Conservation (phyloP, 192 early-diverging fungal species). For the Podochytrium sp. region DNA sequence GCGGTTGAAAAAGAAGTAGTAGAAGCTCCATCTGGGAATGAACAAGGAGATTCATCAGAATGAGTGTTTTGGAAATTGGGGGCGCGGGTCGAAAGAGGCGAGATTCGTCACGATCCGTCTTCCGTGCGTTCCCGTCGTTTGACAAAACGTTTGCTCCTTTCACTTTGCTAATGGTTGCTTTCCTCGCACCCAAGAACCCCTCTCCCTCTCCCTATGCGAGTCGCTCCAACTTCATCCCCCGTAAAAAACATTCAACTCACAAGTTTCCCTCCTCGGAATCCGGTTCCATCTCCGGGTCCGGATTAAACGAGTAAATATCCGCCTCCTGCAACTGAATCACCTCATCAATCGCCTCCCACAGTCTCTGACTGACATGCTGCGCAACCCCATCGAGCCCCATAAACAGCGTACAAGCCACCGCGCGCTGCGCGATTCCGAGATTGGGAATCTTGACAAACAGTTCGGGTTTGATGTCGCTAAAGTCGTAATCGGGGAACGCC, state of each 20-base stretch:
- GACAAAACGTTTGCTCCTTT: background rate
- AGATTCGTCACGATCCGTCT: too few species aligned
- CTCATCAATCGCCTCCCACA: conserved; percentile 90
- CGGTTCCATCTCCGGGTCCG: conserved; percentile 86
- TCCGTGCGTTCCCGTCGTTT: too few species aligned
- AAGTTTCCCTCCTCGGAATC: conserved; percentile 87
- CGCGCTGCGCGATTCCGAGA: conserved; percentile 73
- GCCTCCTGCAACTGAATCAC: conserved; percentile 81
- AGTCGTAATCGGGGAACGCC: conserved; percentile 96
- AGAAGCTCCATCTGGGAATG: conserved; percentile 83
- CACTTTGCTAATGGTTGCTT: too few species aligned
- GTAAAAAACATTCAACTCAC: conserved; percentile 48
- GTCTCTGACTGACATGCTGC: conserved; percentile 50
- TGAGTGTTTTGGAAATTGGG: too few species aligned
- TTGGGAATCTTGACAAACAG: conserved; percentile 80
- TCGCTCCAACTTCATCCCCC: too few species aligned
- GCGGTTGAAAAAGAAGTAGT: conserved; percentile 97
- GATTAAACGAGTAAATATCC: conserved; percentile 90
- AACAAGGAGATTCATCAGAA: too few species aligned
- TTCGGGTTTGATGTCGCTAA: conserved; percentile 79
- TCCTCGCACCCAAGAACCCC: background rate
- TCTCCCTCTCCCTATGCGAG: too few species aligned
- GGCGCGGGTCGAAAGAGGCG: too few species aligned
- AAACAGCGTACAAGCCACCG: conserved; percentile 83
- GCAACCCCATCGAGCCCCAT: conserved; percentile 63